Conservation (phyloP, 441 rosid genomes). For the Syzygium malaccense region DNA sequence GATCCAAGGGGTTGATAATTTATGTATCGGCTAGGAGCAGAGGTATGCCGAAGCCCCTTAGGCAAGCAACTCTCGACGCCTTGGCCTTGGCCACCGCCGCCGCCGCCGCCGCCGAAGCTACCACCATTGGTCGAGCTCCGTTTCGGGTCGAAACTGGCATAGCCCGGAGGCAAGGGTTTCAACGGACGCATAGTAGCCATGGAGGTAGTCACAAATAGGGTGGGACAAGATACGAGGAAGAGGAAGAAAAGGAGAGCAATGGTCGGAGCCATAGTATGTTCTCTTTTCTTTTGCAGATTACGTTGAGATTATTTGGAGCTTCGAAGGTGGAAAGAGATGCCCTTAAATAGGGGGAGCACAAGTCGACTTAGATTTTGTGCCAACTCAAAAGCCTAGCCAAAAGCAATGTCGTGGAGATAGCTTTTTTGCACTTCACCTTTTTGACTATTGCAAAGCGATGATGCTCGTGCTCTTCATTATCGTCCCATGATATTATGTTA, state of each 20-base stretch:
- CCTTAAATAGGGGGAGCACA: conserved; percentile 30
- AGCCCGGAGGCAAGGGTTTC: neutral
- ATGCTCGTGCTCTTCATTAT: conserved; percentile 61
- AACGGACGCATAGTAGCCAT: conserved; percentile 31
- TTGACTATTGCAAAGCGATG: conserved; percentile 13
- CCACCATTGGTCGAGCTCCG: neutral
- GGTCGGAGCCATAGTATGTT: neutral
- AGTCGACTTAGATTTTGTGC: neutral
- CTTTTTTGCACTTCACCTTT: neutral
- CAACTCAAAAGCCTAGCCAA: neutral
- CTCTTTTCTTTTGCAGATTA: neutral
- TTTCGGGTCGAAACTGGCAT: conserved; percentile 16
- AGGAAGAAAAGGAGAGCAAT: conserved; percentile 11
- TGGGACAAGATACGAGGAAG: conserved; percentile 16
- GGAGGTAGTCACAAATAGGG: neutral
- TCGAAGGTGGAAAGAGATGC: neutral
- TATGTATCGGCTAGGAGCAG: conserved; percentile 74
- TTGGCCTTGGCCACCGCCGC: neutral
- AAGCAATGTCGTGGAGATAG: neutral
- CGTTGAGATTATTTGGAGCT: neutral
- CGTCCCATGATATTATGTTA: conserved; percentile 10
- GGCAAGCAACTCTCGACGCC: conserved; percentile 50
- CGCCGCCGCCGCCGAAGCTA: neutral
- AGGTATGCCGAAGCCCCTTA: conserved; percentile 47
- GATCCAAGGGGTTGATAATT: conserved; percentile 39